A percentile compares a stretch with the other conserved stretches of the same genome.
phyloP scores from a whole-genome alignment of 2,329 filamentous ascomycete species.

The Celoporthe dispersa region DNA sequence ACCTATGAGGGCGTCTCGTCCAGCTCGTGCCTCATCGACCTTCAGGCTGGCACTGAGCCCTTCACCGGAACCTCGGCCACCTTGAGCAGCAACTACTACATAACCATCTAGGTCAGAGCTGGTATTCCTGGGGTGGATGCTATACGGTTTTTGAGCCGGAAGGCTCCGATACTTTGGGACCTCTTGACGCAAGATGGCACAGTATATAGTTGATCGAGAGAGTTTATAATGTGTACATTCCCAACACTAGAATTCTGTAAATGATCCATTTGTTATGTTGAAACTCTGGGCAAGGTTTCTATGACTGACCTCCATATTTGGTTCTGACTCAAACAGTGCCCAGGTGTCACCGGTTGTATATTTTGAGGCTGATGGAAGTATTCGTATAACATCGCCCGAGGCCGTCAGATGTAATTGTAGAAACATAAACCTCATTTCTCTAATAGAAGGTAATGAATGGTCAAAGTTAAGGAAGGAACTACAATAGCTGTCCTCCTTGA shows the following conservation, averaged over 20 bases:
- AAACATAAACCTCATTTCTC: too few relatives aligned
- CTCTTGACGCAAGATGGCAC: neutral
- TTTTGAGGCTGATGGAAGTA: neutral
- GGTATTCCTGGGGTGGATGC: too few relatives aligned
- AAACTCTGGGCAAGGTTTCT: neutral
- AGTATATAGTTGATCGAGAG: neutral
- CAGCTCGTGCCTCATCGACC: constrained; percentile 52
- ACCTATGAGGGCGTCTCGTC: constrained; percentile 49
- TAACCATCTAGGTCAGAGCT: neutral
- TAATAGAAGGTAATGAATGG: too few relatives aligned
- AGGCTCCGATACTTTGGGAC: neutral
- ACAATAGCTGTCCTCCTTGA: too few relatives aligned
- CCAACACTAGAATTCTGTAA: neutral
- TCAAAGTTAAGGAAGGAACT: too few relatives aligned
- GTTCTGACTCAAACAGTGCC: neutral
- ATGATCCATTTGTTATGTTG: neutral
- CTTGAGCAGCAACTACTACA: constrained; percentile 30
- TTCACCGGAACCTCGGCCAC: constrained; percentile 51
- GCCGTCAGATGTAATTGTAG: neutral
- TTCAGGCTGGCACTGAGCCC: constrained; percentile 60
- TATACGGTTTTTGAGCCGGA: too few relatives aligned
- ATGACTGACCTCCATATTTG: neutral
- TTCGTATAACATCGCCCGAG: neutral
- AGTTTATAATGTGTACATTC: neutral
- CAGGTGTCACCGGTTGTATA: neutral